Evolutionary conservation across 139 green algal species (phyloP).

Genomic region (Nannochloris sp.): DNA sequence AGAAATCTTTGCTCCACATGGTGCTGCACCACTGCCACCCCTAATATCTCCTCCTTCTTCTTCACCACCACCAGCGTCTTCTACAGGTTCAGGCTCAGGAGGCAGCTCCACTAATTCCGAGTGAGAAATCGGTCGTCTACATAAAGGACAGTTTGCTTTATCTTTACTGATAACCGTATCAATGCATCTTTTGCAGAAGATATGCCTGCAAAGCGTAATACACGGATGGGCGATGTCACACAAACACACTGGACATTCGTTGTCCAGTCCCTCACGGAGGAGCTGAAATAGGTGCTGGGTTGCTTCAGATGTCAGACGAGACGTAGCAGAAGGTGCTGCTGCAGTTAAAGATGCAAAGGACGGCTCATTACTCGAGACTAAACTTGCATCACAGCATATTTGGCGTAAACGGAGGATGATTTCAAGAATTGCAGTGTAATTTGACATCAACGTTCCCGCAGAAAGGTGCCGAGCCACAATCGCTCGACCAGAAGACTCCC

Average conservation of each 20-base stretch:
- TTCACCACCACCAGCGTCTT: background rate
- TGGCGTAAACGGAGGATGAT: slow-evolving; percentile 52
- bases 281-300: slow-evolving; percentile 29
- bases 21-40: background rate
- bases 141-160: slow-evolving; percentile 46
- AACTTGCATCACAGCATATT: slow-evolving; percentile 26
- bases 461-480: slow-evolving; percentile 27
- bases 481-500: slow-evolving; percentile 14
- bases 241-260: slow-evolving; percentile 57
- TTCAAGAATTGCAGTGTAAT: slow-evolving; percentile 56
- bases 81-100: background rate
- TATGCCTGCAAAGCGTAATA: slow-evolving; percentile 51
- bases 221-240: slow-evolving; percentile 20
- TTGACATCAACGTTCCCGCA: slow-evolving; percentile 30
- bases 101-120: slow-evolving; percentile 21
- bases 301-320: slow-evolving; percentile 7
- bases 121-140: slow-evolving; percentile 16
- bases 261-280: slow-evolving; percentile 9
- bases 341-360: slow-evolving; percentile 1
- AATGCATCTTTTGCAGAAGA: slow-evolving; percentile 50
- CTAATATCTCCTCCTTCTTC: no score
- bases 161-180: slow-evolving; percentile 23
- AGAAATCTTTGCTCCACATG: slow-evolving; percentile 31
- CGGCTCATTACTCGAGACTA: slow-evolving; percentile 15
- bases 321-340: background rate